Evolutionary conservation across 805 yeast species (phyloP).

Genomic region (Yarrowia sp.): DNA sequence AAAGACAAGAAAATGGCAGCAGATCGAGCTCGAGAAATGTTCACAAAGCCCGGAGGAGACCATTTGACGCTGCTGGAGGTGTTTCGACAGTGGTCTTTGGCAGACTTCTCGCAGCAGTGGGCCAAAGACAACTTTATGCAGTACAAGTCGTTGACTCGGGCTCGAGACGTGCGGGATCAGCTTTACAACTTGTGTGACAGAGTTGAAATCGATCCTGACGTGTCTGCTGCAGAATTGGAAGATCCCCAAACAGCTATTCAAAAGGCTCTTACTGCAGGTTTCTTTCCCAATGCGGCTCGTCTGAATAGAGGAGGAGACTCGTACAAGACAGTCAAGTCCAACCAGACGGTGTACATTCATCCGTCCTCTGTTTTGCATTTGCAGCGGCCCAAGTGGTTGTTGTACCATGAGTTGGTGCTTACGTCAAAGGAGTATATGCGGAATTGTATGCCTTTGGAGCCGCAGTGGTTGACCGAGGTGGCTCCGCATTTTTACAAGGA

Average conservation of each 20-base stretch:
- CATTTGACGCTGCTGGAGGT: slow-evolving; percentile 82
- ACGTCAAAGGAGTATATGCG: slow-evolving; percentile 92
- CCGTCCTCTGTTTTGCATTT: slow-evolving; percentile 76
- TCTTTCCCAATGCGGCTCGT: slow-evolving; percentile 49
- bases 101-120: slow-evolving; percentile 61
- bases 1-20: slow-evolving; percentile 71
- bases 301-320: slow-evolving; percentile 62
- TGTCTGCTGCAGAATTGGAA: slow-evolving; percentile 54
- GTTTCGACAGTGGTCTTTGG: slow-evolving; percentile 69
- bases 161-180: slow-evolving; percentile 77
- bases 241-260: slow-evolving; percentile 63
- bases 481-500: slow-evolving; percentile 42
- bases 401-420: slow-evolving; percentile 75
- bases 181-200: slow-evolving; percentile 56
- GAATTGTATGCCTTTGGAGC: slow-evolving; percentile 76
- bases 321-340: slow-evolving; percentile 63
- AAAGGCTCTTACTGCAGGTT: slow-evolving; percentile 51
- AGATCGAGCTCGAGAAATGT: slow-evolving; percentile 68
- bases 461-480: slow-evolving; percentile 68
- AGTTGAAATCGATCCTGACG: slow-evolving; percentile 42
- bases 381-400: slow-evolving; percentile 66
- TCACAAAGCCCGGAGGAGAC: slow-evolving; percentile 76
- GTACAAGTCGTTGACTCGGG: slow-evolving; percentile 68
- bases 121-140: slow-evolving; percentile 79
- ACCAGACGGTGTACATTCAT: slow-evolving; percentile 70